Conservation (phyloP, 345 rosid species). For the Eutrema heterophyllum region DNA sequence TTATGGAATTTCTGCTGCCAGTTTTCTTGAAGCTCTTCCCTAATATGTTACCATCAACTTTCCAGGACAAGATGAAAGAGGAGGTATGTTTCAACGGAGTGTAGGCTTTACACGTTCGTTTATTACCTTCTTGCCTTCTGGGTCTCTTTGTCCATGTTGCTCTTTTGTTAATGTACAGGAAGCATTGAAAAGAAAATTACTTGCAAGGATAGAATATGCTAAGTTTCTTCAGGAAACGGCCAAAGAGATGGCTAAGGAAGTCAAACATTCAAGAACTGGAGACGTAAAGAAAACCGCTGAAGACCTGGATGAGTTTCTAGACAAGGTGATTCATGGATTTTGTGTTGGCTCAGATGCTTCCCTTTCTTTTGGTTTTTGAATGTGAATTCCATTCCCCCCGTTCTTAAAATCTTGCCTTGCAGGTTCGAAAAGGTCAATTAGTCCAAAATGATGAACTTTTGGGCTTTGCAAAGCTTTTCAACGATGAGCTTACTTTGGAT, state of each 20-base stretch:
- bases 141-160: slow-evolving; percentile 10
- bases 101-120: not conserved
- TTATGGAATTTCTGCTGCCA: slow-evolving; percentile 73
- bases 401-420: slow-evolving; percentile 7
- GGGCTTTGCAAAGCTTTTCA: slow-evolving; percentile 71
- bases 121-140: slow-evolving; percentile 7
- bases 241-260: slow-evolving; percentile 91
- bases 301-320: slow-evolving; percentile 66
- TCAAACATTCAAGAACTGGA: slow-evolving; percentile 73
- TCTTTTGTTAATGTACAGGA: slow-evolving; percentile 40
- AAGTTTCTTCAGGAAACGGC: slow-evolving; percentile 84
- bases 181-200: slow-evolving; percentile 63
- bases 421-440: slow-evolving; percentile 62
- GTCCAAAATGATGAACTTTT: slow-evolving; percentile 66
- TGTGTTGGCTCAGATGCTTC: slow-evolving; percentile 1
- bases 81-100: slow-evolving; percentile 37
- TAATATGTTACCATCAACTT: slow-evolving; percentile 76
- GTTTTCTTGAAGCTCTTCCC: slow-evolving; percentile 72
- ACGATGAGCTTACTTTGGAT: slow-evolving; percentile 72
- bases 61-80: slow-evolving; percentile 79
- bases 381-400: not conserved
- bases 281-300: slow-evolving; percentile 62
- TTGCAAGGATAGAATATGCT: slow-evolving; percentile 70
- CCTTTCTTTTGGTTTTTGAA: not conserved
- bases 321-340: slow-evolving; percentile 35